Base-by-base conservation (phyloP, 2,329 filamentous ascomycete species). In the Conoideocrella luteorostrata region DNA sequence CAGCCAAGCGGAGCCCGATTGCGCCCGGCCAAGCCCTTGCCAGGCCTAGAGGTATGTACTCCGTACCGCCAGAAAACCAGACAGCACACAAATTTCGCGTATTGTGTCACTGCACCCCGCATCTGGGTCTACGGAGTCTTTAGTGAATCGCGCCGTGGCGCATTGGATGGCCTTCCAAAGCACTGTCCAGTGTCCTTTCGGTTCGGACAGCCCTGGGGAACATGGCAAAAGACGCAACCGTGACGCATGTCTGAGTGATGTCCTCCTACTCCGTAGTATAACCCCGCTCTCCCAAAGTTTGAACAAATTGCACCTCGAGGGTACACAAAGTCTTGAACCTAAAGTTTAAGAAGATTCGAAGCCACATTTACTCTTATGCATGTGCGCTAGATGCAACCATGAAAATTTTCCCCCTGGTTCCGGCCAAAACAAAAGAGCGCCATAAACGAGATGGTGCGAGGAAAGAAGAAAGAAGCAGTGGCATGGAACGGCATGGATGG, bases 231-330 rank as follows among this genome's bases (percentile, higher is more conserved):
- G 21, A 45, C 33, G 44, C 21, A 45, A 41, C 15, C 15, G 34
- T 42, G 44, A 45, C 43, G 43, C 38, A 23, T 10, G 12, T 18
- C 20, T 17, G 29, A 34, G n/a, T n/a, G n/a, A n/a, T n/a, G n/a
- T n/a, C n/a, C n/a, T n/a, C n/a, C n/a, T n/a, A n/a, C n/a, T n/a
- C n/a, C n/a, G n/a, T n/a, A n/a, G n/a, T n/a, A n/a, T n/a, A n/a
- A 11, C 30, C 20, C n/a, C 15, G 15, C 7, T 34, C 30, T 34
- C n/a, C n/a, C n/a, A 21, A 38, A 23, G 20, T n/a, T n/a, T n/a
- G n/a, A n/a, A n/a, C n/a, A n/a, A n/a, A n/a, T n/a, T n/a, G n/a
- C n/a, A n/a, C n/a, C n/a, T n/a, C n/a, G n/a, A n/a, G n/a, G n/a
- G n/a, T n/a, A n/a, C n/a, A n/a, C n/a, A n/a, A n/a, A n/a, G n/a